Evolutionary conservation across 345 rosid genomes (phyloP).

Genomic region (Eucalyptus cloeziana): DNA sequence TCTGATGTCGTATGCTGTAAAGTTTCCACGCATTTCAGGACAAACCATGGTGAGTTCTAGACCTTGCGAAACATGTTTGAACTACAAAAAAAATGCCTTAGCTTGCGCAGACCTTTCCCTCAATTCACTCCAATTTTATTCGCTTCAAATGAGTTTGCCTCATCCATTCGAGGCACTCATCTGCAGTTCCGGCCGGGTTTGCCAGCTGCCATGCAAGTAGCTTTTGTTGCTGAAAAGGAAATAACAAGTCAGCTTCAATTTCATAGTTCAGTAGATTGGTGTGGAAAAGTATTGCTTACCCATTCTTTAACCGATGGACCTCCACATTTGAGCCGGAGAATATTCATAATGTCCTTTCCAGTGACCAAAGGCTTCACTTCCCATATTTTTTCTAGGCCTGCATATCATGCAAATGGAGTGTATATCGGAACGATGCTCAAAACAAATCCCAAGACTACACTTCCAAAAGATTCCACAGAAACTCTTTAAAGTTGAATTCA

Average conservation of each 20-base stretch:
- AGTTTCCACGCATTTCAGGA: not conserved
- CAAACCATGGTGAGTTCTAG: not conserved
- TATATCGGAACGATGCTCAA: not conserved
- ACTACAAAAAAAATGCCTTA: not conserved
- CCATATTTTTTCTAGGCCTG: slow-evolving; percentile 82
- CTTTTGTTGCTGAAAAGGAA: slow-evolving; percentile 60
- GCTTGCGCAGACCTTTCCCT: not conserved
- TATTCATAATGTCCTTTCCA: slow-evolving; percentile 72
- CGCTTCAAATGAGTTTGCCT: slow-evolving; percentile 56
- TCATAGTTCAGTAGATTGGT: not conserved
- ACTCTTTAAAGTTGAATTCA: not conserved
- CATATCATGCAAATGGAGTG: not conserved
- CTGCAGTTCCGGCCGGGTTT: slow-evolving; percentile 46
- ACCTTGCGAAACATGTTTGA: not conserved
- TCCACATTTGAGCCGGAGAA: slow-evolving; percentile 63
- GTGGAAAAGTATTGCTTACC: slow-evolving; percentile 28
- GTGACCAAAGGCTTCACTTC: slow-evolving; percentile 67
- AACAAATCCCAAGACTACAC: not conserved
- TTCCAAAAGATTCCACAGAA: not conserved
- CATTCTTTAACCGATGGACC: slow-evolving; percentile 78
- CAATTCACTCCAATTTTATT: slow-evolving; percentile 20
- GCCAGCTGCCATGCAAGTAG: slow-evolving; percentile 81
- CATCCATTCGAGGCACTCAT: slow-evolving; percentile 89
- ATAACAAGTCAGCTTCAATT: not conserved
- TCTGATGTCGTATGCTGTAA: not conserved